Evolutionary conservation across 306 rosid species (phyloP), one percentile per base, ranked within the genome.

Genomic region (Styphnolobium japonicum): DNA sequence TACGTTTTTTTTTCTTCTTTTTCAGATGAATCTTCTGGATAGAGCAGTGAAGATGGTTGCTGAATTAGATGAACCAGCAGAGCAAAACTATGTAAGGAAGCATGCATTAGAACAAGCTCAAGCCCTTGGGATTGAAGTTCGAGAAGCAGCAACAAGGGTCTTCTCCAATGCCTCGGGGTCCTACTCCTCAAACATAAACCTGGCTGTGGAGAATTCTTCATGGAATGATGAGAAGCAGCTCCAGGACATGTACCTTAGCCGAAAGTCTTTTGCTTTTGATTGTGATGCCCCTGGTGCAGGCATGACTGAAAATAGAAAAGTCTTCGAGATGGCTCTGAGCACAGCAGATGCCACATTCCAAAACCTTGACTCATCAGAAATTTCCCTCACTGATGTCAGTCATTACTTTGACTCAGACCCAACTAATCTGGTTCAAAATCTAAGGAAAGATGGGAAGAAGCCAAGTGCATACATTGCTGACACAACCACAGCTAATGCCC

Each of bases 211-310:
- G 86, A 95, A 95, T 79, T 95, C 99, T 23, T 86, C 97, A 5
- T 95, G 99, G 99, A 95, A 91, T 43, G 97, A 95, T n/a, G 99
- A 95, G 89, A 93, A 95, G 89, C 98, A 95, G 80, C 97, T 95
- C 73, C 99, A 93, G 79, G 99, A 95, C 84, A 95, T 95, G 99
- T 95, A 95, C 75, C 87, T 95, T 67, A 95, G 99, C 88, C 82
- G 98, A 71, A 95, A 95, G 81, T 91, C 99, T 3, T 95, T 95
- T 65, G 97, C 99, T 42, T 95, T 95, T 37, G 96, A 95, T 71
- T 76, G 86, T 25, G 99, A 95, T 76, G 94, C 99, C 60, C 98
- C 98, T 46, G 99, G 99, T 29, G 90, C 36, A 10, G 99, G 99
- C 83, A 95, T 95, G 99, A 81, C 87, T 16, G 99, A 93, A 80